Evolutionary conservation across 208 protist genomes (phyloP).

Genomic region (Crithidia mellificae): DNA sequence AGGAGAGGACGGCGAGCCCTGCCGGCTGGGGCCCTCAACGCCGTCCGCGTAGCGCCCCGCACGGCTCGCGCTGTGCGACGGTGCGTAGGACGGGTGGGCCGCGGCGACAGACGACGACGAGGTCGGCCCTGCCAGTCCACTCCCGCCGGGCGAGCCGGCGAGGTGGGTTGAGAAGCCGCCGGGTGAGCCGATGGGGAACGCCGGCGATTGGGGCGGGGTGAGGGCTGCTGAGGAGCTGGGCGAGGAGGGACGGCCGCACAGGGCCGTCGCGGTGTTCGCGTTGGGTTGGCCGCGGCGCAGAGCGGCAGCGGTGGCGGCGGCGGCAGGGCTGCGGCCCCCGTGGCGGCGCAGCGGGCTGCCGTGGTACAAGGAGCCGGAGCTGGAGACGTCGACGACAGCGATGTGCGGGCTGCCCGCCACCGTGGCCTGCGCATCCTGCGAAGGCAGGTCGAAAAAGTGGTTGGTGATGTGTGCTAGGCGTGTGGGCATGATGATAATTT

Average conservation of each 20-base stretch:
- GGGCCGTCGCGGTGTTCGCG: neutral
- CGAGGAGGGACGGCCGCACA: slow-evolving; percentile 9
- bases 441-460: slow-evolving; percentile 33
- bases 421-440: slow-evolving; percentile 7
- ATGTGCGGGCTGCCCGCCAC: neutral
- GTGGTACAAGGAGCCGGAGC: slow-evolving; percentile 16
- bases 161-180: neutral
- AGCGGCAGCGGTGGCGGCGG: neutral
- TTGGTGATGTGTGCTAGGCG: slow-evolving; percentile 30
- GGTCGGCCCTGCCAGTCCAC: neutral
- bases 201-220: slow-evolving; percentile 25
- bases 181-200: slow-evolving; percentile 8
- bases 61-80: neutral
- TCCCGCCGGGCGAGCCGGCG: neutral
- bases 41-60: neutral
- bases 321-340: slow-evolving; percentile 2
- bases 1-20: neutral
- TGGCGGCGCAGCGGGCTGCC: slow-evolving; percentile 14
- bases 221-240: slow-evolving; percentile 15
- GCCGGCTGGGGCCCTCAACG: neutral
- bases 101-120: no score
- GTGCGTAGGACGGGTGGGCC: no score
- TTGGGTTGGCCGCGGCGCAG: neutral
- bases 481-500: slow-evolving; percentile 23
- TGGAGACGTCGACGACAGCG: slow-evolving; percentile 8